Conservation (phyloP, 208 protist genomes). For the Leishmania aethiopica region DNA sequence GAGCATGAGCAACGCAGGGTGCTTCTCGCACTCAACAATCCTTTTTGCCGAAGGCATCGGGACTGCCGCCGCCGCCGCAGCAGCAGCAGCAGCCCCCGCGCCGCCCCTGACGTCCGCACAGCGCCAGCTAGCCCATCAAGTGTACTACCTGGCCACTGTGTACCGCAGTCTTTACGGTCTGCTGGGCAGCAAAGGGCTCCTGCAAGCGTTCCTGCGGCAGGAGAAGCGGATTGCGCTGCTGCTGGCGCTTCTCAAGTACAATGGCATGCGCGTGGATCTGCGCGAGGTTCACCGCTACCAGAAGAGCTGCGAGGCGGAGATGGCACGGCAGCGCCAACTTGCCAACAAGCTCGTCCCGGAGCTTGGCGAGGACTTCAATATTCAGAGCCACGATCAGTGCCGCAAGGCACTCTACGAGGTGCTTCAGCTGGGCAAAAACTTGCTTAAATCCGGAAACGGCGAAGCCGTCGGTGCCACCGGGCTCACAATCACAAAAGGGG, state of each 20-base stretch:
- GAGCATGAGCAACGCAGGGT: conserved; percentile 1
- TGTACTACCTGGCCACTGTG: conserved; percentile 75
- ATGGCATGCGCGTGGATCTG: conserved; percentile 70
- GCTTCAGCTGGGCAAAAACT: conserved; percentile 72
- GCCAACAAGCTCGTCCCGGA: conserved; percentile 53
- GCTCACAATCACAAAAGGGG: conserved; percentile 73
- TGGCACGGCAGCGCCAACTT: conserved; percentile 40
- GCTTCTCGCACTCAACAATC: background rate
- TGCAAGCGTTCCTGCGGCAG: conserved; percentile 86
- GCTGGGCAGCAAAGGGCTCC: conserved; percentile 72
- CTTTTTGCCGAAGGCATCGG: background rate
- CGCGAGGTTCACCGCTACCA: conserved; percentile 67
- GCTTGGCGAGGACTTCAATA: conserved; percentile 71
- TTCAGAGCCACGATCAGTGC: conserved; percentile 86
- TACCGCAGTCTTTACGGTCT: conserved; percentile 82
- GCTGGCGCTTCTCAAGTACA: conserved; percentile 73
- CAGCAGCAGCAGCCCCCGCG: conserved; percentile 5
- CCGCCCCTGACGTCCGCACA: conserved; percentile 32
- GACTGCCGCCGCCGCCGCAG: background rate
- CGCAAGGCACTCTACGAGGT: conserved; percentile 82
- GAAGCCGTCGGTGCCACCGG: conserved; percentile 20
- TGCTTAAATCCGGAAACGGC: conserved; percentile 24
- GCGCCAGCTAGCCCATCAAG: conserved; percentile 59
- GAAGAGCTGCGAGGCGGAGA: conserved; percentile 43
- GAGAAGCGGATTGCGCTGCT: conserved; percentile 84